Conservation (phyloP, 148 eudicot genomes). For the Spergularia marina region DNA sequence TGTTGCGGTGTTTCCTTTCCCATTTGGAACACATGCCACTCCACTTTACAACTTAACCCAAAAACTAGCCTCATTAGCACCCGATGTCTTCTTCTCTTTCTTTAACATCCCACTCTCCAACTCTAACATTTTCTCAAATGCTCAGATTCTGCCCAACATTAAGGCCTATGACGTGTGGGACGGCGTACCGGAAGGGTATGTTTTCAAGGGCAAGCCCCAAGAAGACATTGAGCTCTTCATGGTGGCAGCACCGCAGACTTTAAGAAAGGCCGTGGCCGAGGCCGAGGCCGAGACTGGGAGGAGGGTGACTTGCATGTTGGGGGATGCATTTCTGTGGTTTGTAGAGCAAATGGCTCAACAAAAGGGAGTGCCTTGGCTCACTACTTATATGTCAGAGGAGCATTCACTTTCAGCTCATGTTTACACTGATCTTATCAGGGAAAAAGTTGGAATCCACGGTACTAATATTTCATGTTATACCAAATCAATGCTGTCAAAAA, state of each 20-base stretch:
- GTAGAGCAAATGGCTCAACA: constrained; percentile 23
- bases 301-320: constrained; percentile 27
- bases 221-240: constrained; percentile 28
- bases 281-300: constrained; percentile 29
- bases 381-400: constrained; percentile 24
- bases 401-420: constrained; percentile 26
- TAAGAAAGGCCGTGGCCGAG: constrained; percentile 12
- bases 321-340: constrained; percentile 33
- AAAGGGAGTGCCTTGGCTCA: constrained; percentile 28
- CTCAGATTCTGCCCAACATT: background rate
- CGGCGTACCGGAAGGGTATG: constrained; percentile 25
- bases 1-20: constrained; percentile 23
- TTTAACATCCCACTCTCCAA: constrained; percentile 24
- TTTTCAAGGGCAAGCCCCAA: constrained; percentile 18
- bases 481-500: too few relatives aligned
- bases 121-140: background rate
- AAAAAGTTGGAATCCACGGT: constrained; percentile 29
- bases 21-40: constrained; percentile 20
- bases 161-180: constrained; percentile 22
- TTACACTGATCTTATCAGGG: constrained; percentile 30
- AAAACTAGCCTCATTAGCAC: constrained; percentile 21
- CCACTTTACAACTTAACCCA: constrained; percentile 21
- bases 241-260: background rate
- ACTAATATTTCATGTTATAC: background rate
- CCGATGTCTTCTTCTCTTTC: constrained; percentile 19